These are phyloP conservation scores for Malus hybrid DNA, from an alignment of 331 rosid genomes.

Conservation along the genomic window DNA sequence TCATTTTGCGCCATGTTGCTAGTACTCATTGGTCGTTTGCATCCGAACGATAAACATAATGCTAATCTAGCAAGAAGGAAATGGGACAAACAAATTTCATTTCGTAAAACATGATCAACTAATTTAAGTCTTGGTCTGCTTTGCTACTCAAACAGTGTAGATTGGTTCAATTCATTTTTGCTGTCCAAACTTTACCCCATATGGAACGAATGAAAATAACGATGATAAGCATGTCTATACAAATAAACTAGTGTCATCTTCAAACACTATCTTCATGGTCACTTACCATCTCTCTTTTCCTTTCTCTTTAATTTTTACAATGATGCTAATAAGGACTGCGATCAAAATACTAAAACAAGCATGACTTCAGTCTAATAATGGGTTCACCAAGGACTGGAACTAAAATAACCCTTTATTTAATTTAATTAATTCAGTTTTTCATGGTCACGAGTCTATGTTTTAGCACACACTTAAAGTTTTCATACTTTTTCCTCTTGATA, in stretches of 20 bases:
- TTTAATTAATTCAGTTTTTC: background rate
- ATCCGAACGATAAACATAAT: background rate
- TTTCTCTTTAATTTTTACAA: too few species aligned
- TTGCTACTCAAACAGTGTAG: conserved; percentile 6
- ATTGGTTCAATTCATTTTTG: conserved; percentile 15
- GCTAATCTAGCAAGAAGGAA: background rate
- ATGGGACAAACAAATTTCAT: background rate
- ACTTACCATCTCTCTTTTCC: conserved; percentile 5
- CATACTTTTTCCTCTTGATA: background rate
- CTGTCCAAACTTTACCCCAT: conserved; percentile 4
- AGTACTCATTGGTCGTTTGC: background rate
- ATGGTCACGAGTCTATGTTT: conserved; percentile 31
- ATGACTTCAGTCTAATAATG: too few species aligned
- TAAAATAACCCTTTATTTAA: background rate
- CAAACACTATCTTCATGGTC: conserved; percentile 19
- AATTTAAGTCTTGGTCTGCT: background rate
- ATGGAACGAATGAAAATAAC: conserved; percentile 8
- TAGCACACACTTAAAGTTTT: background rate
- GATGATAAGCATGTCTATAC: conserved; percentile 20
- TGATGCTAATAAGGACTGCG: too few species aligned
- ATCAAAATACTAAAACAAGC: too few species aligned
- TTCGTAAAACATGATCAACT: background rate
- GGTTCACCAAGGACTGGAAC: too few species aligned
- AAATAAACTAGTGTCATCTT: conserved; percentile 25
- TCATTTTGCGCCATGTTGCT: background rate